Percentiles rank a stretch among this genome's conserved stretches.
phyloP scores from a whole-genome alignment of 192 early-diverging fungal genomes.

The Podila clonocystis region DNA sequence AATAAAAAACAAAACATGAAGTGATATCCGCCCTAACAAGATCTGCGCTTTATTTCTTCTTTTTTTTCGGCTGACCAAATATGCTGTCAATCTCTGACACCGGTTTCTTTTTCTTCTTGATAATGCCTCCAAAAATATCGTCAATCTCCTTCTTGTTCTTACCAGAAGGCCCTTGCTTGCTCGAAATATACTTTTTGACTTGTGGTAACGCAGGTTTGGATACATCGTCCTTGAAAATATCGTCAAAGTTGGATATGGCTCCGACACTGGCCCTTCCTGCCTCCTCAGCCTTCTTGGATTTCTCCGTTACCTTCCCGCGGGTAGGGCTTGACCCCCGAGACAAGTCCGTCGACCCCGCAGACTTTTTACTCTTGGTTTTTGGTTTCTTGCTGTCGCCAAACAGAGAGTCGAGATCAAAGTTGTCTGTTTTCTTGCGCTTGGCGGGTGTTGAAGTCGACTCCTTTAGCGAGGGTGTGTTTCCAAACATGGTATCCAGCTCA shows the following conservation, averaged over 20 bases:
- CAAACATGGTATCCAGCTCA: conserved; percentile 16
- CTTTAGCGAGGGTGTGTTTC: not conserved
- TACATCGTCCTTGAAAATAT: conserved; percentile 6
- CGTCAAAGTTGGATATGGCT: conserved; percentile 28
- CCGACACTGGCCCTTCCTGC: not conserved
- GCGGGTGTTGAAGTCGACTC: not conserved
- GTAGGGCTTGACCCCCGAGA: too few species aligned
- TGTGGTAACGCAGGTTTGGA: not conserved
- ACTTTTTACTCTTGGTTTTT: conserved; percentile 14
- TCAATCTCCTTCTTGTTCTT: conserved; percentile 33
- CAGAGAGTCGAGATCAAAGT: conserved; percentile 22
- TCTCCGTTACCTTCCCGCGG: not conserved
- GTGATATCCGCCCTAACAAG: too few species aligned
- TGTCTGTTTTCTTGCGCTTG: not conserved
- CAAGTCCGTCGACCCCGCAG: not conserved
- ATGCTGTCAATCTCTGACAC: conserved; percentile 35
- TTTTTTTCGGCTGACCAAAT: conserved; percentile 29
- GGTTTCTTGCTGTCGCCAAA: conserved; percentile 14
- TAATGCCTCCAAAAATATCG: conserved; percentile 27
- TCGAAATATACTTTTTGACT: not conserved
- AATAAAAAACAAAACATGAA: too few species aligned
- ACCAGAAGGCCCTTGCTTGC: not conserved
- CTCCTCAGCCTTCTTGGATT: not conserved
- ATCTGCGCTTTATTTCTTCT: conserved; percentile 13
- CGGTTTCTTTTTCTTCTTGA: conserved; percentile 23